Base-by-base conservation (phyloP, 257 asterid genomes). In the Hygrophila difformis region DNA sequence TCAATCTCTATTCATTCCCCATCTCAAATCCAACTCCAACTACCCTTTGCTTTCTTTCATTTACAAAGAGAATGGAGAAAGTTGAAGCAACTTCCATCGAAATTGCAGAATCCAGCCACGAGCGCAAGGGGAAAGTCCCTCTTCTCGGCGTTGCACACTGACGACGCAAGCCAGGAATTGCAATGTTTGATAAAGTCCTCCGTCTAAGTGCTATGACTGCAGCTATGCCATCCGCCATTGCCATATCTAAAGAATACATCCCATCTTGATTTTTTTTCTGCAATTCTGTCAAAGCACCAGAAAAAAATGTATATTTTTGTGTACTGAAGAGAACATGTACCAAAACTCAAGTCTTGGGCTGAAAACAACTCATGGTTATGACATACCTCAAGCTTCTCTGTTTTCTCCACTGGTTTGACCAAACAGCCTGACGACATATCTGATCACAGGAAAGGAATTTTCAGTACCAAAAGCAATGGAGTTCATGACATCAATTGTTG, bases 371-470 rank as follows among this genome's bases (percentile, higher is more conserved):
- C 13, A 49, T 43, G 61, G 48, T 16, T 35, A 50, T 47, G 39
- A 31, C 21, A 48, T 62, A 87, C 97, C 79, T 76, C 86, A 49
- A 87, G 95, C 62, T 76, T 72, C 44, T 78, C 94, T 56, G 89
- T 5, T 73, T 84, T 78, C 79, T 88, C 97, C 77, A 84, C 57
- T 29, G 95, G 79, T 62, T 84, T 88, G 59, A 88, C 97, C 70
- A 88, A 76, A 74, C 97, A 78, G 97, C 97, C 71, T 88, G 97
- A 53, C 97, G 94, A 71, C 97, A 88, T 54, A 88, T 88, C 73
- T 88, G 97, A 56, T 95, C 97, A 51, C 47, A 88, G 84, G 44
- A 88, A 95, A 45, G 95, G 97, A 52, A 88, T 88, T 63, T 88
- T 88, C 73, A 84, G 97, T 57, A n/a, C 97, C 97, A 49, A 95